These are phyloP conservation scores for Komagataella pseudopastoris DNA, from an alignment of 805 yeast genomes.

Conservation along the genomic window DNA sequence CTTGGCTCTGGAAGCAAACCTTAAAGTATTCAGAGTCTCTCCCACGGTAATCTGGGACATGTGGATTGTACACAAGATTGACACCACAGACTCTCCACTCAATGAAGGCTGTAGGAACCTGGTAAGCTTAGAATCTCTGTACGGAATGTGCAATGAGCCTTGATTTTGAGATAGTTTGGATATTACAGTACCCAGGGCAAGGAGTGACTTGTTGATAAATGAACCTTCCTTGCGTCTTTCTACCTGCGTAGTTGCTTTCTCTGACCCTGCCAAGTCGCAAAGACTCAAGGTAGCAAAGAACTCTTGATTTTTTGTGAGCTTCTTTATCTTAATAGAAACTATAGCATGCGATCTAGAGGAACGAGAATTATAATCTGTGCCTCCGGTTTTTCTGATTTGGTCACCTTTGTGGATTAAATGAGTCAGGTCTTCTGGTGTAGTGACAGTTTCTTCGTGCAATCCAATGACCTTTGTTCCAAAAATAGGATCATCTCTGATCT, in stretches of 20 bases:
- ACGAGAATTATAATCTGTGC: constrained; percentile 79
- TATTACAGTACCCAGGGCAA: constrained; percentile 88
- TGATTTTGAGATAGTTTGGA: constrained; percentile 39
- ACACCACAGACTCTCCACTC: constrained; percentile 74
- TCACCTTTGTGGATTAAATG: constrained; percentile 58
- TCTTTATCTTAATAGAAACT: constrained; percentile 48
- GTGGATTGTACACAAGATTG: constrained; percentile 80
- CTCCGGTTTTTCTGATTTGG: constrained; percentile 61
- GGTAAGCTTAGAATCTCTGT: constrained; percentile 86
- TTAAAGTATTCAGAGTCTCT: constrained; percentile 74
- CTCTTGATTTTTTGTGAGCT: constrained; percentile 25
- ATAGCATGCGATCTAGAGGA: constrained; percentile 91
- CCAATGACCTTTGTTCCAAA: constrained; percentile 71
- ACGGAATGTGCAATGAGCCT: constrained; percentile 61
- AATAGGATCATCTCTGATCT: constrained; percentile 62
- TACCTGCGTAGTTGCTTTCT: constrained; percentile 59
- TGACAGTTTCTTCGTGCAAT: constrained; percentile 46
- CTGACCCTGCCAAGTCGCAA: constrained; percentile 97
- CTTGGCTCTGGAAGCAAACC: constrained; percentile 91
- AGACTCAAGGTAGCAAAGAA: constrained; percentile 54
- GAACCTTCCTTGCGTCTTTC: constrained; percentile 92
- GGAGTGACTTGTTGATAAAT: constrained; percentile 77
- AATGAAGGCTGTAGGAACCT: constrained; percentile 84
- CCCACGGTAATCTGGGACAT: constrained; percentile 43
- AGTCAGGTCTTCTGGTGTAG: constrained; percentile 45